Percentiles rank a stretch among this genome's conserved stretches.
Evolutionary conservation across 495 filamentous ascomycete genomes (phyloP).

Genomic region (Xanthoparmelia taractica): DNA sequence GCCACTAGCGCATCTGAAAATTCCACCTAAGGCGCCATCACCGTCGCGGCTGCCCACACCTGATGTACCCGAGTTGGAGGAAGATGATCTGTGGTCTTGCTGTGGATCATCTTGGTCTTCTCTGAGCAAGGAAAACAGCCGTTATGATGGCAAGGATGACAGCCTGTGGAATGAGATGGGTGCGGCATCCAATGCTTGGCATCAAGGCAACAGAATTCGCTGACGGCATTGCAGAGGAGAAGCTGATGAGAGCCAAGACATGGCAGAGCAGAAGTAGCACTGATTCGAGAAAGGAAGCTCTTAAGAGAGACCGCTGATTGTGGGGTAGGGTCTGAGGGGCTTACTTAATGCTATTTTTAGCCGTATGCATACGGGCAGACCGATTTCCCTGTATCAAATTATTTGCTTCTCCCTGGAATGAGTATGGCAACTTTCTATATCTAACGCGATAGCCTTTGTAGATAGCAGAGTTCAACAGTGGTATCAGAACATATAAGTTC

Average conservation of each 20-base stretch:
- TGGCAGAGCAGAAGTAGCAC: slow-evolving; percentile 3
- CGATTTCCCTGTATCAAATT: too few species aligned
- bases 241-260: slow-evolving; percentile 1
- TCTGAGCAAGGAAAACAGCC: background rate
- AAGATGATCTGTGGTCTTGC: slow-evolving; percentile 26
- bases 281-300: background rate
- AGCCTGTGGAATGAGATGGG: slow-evolving; percentile 17
- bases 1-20: background rate
- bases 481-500: background rate
- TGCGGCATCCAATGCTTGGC: background rate
- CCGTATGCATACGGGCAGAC: background rate
- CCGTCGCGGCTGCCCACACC: slow-evolving; percentile 24
- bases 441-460: background rate
- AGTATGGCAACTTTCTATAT: background rate
- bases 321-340: background rate
- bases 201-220: background rate
- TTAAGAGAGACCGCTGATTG: background rate
- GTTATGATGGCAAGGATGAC: background rate
- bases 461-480: background rate
- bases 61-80: slow-evolving; percentile 25
- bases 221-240: slow-evolving; percentile 3
- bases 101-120: slow-evolving; percentile 5
- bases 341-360: background rate
- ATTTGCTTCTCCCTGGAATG: background rate
- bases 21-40: slow-evolving; percentile 13